Conservation (phyloP, 176 grass and related monocot species). For the sorghum (Sorghum bicolor) region DNA sequence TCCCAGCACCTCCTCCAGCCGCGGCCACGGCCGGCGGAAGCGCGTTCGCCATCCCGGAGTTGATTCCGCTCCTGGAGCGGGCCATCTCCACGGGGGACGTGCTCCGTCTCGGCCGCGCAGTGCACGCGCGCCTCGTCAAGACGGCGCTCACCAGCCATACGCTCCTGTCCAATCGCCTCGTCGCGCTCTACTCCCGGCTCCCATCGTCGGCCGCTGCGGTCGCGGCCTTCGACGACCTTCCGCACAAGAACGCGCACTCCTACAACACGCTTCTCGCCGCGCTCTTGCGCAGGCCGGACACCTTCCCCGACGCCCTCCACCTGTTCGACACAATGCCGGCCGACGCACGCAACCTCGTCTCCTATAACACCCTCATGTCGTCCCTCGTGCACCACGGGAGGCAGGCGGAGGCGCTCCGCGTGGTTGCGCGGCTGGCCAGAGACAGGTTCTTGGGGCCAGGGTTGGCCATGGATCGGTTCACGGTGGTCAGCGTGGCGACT, state of each 20-base stretch:
- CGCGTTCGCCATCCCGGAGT: neutral
- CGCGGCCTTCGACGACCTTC: conserved; percentile 41
- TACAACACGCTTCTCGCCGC: conserved; percentile 58
- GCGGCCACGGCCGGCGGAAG: neutral
- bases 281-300: neutral
- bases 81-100: conserved; percentile 37
- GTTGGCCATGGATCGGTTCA: conserved; percentile 46
- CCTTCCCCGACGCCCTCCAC: conserved; percentile 30
- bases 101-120: conserved; percentile 30
- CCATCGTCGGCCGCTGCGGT: conserved; percentile 11
- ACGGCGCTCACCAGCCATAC: conserved; percentile 55
- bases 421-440: conserved; percentile 35
- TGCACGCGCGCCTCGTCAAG: conserved; percentile 51
- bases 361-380: conserved; percentile 68
- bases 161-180: conserved; percentile 66
- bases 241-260: conserved; percentile 51
- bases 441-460: conserved; percentile 28
- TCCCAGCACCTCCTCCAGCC: neutral
- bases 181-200: conserved; percentile 42
- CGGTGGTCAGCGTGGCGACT: conserved; percentile 40
- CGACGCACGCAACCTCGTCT: conserved; percentile 36
- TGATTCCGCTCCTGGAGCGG: conserved; percentile 39
- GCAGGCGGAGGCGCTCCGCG: conserved; percentile 24
- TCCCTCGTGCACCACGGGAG: conserved; percentile 35
- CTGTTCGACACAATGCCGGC: conserved; percentile 50